Base-by-base conservation (phyloP, 768 basidiomycete species). In the Rhizopogon vulgaris region DNA sequence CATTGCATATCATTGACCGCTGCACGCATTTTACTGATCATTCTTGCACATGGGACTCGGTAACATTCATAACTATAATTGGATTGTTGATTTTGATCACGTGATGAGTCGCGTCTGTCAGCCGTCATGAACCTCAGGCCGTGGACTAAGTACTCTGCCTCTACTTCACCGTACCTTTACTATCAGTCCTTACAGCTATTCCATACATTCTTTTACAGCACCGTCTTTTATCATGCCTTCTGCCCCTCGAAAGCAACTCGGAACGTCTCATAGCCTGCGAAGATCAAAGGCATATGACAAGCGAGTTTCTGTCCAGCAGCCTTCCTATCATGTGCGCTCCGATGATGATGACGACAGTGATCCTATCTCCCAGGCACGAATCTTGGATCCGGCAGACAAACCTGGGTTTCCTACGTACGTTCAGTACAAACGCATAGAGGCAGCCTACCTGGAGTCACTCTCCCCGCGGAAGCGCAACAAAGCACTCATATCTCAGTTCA, bases 401-500 rank as follows among this genome's bases (percentile, higher is more conserved):
- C 64, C 75, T 17, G 84, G 84, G 2, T 80, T 87, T 53, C 87
- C 86, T 1, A 77, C 82, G 3, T 78, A 79, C 51, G 73, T 71
- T 8, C 78, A 80, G 45, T 89, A 84, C 69, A 76, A 80, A 43
- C 63, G 69, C 36, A 75, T 85, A 59, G 79, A 86, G 58, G 64
- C 69, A 0, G 69, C 71, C 32, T 90, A 90, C 65, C 69, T 89
- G 48, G 59, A 63, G 17, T 76, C 77, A 15, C 76, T 90, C 28
- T 79, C 78, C 48, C 71, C 77, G 3, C 73, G 79, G 48, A 82
- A 82, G 57, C 68, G 74, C 6, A 79, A 79, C 36, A 90, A 90
- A 64, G 85, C 87, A 4, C 77, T 90, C 52, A 84, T 91, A 64
- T 80, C 80, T 11, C 84, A 83, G 59, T 68, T 68, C 30, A 73